These are phyloP conservation scores for Meyerozyma guilliermondii DNA, from an alignment of 1,139 yeast genomes.

Conservation along the genomic window DNA sequence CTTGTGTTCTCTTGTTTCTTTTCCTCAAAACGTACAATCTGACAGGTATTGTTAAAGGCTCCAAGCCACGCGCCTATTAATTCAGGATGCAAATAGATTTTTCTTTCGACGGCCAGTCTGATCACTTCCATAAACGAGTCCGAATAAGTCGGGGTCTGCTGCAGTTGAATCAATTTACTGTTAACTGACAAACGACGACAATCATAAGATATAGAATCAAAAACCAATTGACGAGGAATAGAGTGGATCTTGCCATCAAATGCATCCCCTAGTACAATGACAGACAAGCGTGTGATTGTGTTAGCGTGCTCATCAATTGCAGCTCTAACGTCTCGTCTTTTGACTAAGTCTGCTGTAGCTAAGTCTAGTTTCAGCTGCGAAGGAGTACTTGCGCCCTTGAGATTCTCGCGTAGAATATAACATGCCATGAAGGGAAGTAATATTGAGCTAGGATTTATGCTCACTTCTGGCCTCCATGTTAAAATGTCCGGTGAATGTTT, in stretches of 20 bases:
- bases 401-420: neutral
- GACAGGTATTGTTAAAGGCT: slow-evolving; percentile 39
- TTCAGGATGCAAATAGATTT: slow-evolving; percentile 31
- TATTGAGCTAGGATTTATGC: neutral
- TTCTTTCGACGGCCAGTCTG: slow-evolving; percentile 34
- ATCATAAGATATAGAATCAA: slow-evolving; percentile 49
- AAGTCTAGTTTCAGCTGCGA: neutral
- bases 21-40: slow-evolving; percentile 31
- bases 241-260: neutral
- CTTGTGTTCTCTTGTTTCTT: slow-evolving; percentile 17
- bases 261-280: neutral
- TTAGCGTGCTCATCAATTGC: slow-evolving; percentile 27
- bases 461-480: neutral
- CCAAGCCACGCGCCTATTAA: slow-evolving; percentile 37
- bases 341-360: slow-evolving; percentile 16
- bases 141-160: slow-evolving; percentile 34
- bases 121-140: slow-evolving; percentile 46
- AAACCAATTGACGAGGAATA: neutral
- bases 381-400: neutral
- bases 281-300: slow-evolving; percentile 19
- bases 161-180: slow-evolving; percentile 37
- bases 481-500: slow-evolving; percentile 9
- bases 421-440: neutral
- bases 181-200: slow-evolving; percentile 51
- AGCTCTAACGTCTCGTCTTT: slow-evolving; percentile 31